Percentiles rank a stretch among this genome's conserved stretches.
Evolutionary conservation across 2,329 filamentous ascomycete genomes (phyloP).

Genomic region (Orbilia ellipsospora): DNA sequence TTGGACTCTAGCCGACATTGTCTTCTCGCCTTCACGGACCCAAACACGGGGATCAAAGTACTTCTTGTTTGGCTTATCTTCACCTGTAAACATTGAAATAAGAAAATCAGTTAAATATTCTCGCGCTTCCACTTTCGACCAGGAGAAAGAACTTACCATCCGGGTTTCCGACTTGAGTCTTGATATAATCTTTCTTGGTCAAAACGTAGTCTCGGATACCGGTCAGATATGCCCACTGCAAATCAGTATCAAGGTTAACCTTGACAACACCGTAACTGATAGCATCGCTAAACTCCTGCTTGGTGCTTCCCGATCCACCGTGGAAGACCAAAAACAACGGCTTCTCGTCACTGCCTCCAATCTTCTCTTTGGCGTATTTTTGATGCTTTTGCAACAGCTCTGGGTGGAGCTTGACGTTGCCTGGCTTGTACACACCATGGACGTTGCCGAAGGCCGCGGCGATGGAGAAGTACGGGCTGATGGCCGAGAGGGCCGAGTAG

Average conservation of each 20-base stretch:
- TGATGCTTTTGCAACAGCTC: slow-evolving; percentile 98
- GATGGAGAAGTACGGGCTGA: slow-evolving; percentile 97
- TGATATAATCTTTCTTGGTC: slow-evolving; percentile 94
- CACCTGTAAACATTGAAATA: slow-evolving; percentile 63
- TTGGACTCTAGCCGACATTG: slow-evolving; percentile 83
- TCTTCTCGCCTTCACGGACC: slow-evolving; percentile 97
- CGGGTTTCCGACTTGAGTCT: slow-evolving; percentile 89
- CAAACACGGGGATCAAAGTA: slow-evolving; percentile 89
- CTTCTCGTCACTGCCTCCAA: slow-evolving; percentile 78
- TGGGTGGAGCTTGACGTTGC: slow-evolving; percentile 96
- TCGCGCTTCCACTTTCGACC: background rate
- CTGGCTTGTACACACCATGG: slow-evolving; percentile 98
- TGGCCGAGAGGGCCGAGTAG: slow-evolving; percentile 83
- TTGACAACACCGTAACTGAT: slow-evolving; percentile 96
- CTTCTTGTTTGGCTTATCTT: slow-evolving; percentile 99
- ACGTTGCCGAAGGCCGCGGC: slow-evolving; percentile 99
- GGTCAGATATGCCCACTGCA: slow-evolving; percentile 76
- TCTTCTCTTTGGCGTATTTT: slow-evolving; percentile 85
- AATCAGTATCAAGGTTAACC: slow-evolving; percentile 94
- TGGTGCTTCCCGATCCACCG: slow-evolving; percentile 90
- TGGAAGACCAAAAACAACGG: slow-evolving; percentile 99
- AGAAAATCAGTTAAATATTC: background rate
- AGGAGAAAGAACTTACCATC: slow-evolving; percentile 67
- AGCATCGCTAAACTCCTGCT: slow-evolving; percentile 88
- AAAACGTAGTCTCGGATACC: slow-evolving; percentile 95